Base-by-base conservation (phyloP, 441 rosid species). In the Populus hybrid region DNA sequence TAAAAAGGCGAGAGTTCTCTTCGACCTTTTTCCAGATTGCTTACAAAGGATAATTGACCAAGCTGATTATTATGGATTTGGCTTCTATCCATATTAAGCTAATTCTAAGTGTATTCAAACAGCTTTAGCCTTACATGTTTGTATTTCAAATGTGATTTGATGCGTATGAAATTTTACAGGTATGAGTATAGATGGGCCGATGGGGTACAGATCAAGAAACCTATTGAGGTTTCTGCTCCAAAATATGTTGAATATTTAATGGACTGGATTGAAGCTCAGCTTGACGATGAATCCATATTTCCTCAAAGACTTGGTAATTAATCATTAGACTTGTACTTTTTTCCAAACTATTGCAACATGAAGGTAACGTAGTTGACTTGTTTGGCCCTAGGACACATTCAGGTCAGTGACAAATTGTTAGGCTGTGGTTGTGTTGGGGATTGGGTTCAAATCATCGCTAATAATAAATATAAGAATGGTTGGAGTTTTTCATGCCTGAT, bases 161-260 rank as follows among this genome's bases (percentile, higher is more conserved):
- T 64, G 67, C 66, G 24, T 61, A 69, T 76, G 76, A 38, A 72
- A 46, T 19, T 61, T 82, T 78, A 69, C 89, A 93, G 99, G 89
- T 95, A 95, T 21, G 99, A 95, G 66, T 93, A 95, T 82, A 87
- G 99, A 86, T 95, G 99, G 99, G 99, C 99, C 46, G 99, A 95
- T 88, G 99, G 98, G 69, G 97, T 95, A 28, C 98, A 92, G 85
- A 93, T 93, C 82, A 95, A 95, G 90, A 95, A 92, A 83, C 99
- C 99, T 6, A 95, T 95, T 9, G 99, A 95, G 82, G 99, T 95
- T 71, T 95, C 99, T 73, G 98, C 98, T 82, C 98, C 99, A 76
- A 95, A 93, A 83, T 95, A 95, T 83, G 99, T 95, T 7, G 99
- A 95, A 80, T 95, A 93, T 88, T 88, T 95, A 32, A 95, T 95